Evolutionary conservation across 1,284 basidiomycete genomes (phyloP).

Genomic region (Rhodotorula sp.): DNA sequence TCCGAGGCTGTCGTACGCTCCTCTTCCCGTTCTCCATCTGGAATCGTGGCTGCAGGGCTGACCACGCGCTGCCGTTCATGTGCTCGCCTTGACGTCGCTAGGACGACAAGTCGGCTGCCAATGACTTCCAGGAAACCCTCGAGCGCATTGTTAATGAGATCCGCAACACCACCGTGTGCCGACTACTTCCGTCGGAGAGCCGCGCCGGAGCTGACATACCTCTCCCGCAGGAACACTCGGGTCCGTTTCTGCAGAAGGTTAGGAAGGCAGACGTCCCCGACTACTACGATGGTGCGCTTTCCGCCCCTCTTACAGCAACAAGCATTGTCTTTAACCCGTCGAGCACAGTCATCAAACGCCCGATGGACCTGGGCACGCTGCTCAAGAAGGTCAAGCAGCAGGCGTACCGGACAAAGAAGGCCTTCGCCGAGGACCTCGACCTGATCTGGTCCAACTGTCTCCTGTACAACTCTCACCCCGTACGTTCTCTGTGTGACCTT

Average conservation of each 20-base stretch:
- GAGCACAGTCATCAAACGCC: constrained; percentile 72
- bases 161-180: constrained; percentile 52
- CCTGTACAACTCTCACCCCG: constrained; percentile 86
- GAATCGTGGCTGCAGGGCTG: background rate
- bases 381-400: constrained; percentile 75
- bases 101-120: constrained; percentile 71
- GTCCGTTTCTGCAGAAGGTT: constrained; percentile 87
- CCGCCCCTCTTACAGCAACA: accelerated
- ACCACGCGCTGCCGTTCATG: background rate
- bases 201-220: constrained; percentile 38
- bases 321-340: too few relatives aligned
- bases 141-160: constrained; percentile 84
- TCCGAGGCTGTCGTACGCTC: constrained; percentile 40
- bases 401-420: constrained; percentile 83
- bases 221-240: constrained; percentile 59
- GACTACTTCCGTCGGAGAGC: constrained; percentile 72
- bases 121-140: constrained; percentile 86
- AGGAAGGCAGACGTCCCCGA: constrained; percentile 80
- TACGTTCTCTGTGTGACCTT: constrained; percentile 52
- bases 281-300: constrained; percentile 78
- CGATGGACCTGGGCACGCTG: constrained; percentile 91
- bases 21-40: background rate
- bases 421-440: constrained; percentile 90
- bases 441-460: constrained; percentile 97
- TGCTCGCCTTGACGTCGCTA: constrained; percentile 12